These are phyloP conservation scores for Silene coronaria DNA, from an alignment of 179 eudicot species.

Conservation along the genomic window DNA sequence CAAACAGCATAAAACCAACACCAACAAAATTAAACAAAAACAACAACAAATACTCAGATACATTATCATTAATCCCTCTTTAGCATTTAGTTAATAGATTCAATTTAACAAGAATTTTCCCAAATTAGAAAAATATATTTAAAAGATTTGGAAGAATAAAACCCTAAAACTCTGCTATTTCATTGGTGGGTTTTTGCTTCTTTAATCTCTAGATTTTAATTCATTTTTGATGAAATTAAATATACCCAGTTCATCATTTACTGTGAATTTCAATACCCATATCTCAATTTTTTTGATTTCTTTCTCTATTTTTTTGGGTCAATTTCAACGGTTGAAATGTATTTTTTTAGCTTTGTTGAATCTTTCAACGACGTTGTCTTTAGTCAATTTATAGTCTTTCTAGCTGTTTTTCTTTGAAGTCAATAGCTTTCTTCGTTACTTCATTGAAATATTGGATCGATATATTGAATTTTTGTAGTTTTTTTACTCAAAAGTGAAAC, in stretches of 20 bases:
- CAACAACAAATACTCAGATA: slow-evolving; percentile 18
- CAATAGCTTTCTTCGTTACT: slow-evolving; percentile 10
- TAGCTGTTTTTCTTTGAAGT: slow-evolving; percentile 21
- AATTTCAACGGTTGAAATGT: background rate
- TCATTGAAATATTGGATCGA: slow-evolving; percentile 28
- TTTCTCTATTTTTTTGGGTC: background rate
- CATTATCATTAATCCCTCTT: background rate
- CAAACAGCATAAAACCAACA: background rate
- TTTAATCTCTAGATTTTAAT: background rate
- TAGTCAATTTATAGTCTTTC: slow-evolving; percentile 25
- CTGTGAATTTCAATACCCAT: slow-evolving; percentile 16
- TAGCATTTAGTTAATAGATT: slow-evolving; percentile 16
- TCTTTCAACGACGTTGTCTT: slow-evolving; percentile 16
- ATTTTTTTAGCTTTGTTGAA: slow-evolving; percentile 21
- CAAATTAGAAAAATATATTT: background rate
- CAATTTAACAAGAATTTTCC: background rate
- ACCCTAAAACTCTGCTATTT: slow-evolving; percentile 19
- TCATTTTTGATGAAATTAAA: background rate
- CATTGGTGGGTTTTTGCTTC: slow-evolving; percentile 19
- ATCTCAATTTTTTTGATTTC: slow-evolving; percentile 19
- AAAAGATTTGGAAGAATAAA: background rate
- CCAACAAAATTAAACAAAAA: background rate
- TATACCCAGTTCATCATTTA: slow-evolving; percentile 15
- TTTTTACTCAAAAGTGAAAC: background rate
- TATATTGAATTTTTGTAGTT: slow-evolving; percentile 1